Base-by-base conservation (phyloP, 768 basidiomycete genomes). In the Phylloporus sp. region DNA sequence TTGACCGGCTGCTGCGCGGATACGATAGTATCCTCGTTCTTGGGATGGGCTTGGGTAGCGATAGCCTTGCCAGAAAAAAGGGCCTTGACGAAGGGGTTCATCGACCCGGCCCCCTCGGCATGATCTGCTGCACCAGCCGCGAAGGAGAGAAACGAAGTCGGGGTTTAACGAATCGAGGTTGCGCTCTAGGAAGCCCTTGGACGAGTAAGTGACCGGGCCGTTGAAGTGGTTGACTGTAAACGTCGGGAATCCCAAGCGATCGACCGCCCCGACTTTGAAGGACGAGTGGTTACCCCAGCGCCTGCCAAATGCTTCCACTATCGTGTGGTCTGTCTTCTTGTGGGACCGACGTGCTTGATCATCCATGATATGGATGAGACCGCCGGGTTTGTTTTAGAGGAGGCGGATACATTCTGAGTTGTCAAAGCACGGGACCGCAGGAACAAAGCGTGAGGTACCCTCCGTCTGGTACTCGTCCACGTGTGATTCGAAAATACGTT, bases 341-440 rank as follows among this genome's bases (percentile, higher is more conserved):
- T 81, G 84, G 50, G 78, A 76, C 29, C 88, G 75, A 15, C 85
- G 76, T 1, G 91, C 87, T 67, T 95, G 91, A 62, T 97, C 93
- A 62, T 97, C 93, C 86, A 95, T 89, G 67, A 97, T 96, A 60
- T 94, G 90, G 44, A 96, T 82, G 22, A 97, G 72, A 5, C 94
- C 94, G 14, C 93, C 26, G 26, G 26, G 26, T 10, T 8, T 27
- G 26, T 4, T 27, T 27, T 27, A 10, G 26, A 27, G 26, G 24
- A 98, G 72, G 13, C 89, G 80, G 20, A 96, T 67, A 57, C 89
- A 91, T 63, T 96, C 92, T 10, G 83, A 64, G 65, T 96, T 96
- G 69, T 94, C 90, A 64, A 90, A 89, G 71, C 86, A 93, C 6
- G 6, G 28, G 11, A 29, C 28, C 13, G 28, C 4, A 29, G 28